Conservation (phyloP, 2,329 filamentous ascomycete genomes). For the Fusarium redolens region DNA sequence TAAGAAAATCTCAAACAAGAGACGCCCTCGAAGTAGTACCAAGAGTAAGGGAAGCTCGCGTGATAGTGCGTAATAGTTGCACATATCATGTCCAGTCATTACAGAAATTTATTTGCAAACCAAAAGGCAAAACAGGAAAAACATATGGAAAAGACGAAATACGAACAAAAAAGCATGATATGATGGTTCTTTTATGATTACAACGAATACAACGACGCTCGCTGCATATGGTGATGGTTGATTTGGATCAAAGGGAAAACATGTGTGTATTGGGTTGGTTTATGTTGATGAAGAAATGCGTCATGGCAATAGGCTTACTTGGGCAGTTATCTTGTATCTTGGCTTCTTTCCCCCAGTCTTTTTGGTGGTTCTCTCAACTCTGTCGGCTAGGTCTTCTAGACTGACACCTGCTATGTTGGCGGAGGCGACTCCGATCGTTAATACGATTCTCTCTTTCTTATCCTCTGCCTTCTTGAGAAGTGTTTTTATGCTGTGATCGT, state of each 20-base stretch:
- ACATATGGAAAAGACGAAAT: constrained; percentile 21
- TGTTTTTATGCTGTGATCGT: constrained; percentile 47
- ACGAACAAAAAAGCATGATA: constrained; percentile 17
- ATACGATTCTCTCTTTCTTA: constrained; percentile 52
- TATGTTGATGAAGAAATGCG: constrained; percentile 30
- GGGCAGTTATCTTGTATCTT: constrained; percentile 50
- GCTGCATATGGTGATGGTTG: constrained; percentile 12
- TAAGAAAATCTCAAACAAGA: constrained; percentile 54
- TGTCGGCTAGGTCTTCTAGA: constrained; percentile 49
- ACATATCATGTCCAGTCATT: constrained; percentile 32
- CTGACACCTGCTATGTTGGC: constrained; percentile 47
- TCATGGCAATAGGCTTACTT: constrained; percentile 43
- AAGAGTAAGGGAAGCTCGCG: constrained; percentile 45
- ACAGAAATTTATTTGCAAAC: constrained; percentile 20
- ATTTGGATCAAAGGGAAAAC: constrained; percentile 17
- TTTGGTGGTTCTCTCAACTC: constrained; percentile 51
- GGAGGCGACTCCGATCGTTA: constrained; percentile 51
- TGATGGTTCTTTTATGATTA: constrained; percentile 22
- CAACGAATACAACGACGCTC: constrained; percentile 37
- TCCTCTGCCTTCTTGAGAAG: constrained; percentile 44
- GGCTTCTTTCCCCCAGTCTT: constrained; percentile 46
- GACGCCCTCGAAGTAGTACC: constrained; percentile 40
- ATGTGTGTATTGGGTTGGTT: constrained; percentile 25
- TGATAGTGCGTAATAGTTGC: constrained; percentile 36
- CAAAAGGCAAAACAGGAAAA: constrained; percentile 27